Evolutionary conservation across 176 grass and related monocot species (phyloP).

Genomic region (Eremochloa ophiuroides): DNA sequence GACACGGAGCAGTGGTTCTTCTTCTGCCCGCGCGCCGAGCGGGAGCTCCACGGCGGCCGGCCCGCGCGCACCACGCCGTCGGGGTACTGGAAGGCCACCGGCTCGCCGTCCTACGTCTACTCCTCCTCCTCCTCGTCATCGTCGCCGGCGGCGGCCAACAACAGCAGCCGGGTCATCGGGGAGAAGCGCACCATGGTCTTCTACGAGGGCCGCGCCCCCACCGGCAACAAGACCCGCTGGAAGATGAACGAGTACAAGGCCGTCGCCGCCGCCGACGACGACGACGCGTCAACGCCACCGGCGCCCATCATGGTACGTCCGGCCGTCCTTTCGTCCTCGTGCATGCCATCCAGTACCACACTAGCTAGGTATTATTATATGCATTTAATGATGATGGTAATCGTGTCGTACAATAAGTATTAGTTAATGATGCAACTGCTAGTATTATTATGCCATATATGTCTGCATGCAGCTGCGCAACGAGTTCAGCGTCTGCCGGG

Average conservation of each 20-base stretch:
- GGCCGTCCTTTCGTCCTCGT: neutral
- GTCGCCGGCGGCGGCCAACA: too few species aligned
- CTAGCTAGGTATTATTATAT: too few species aligned
- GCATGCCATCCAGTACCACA: neutral
- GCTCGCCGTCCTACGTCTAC: conserved; percentile 49
- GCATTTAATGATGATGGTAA: neutral
- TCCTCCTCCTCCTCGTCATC: conserved; percentile 16
- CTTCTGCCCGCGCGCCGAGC: conserved; percentile 60
- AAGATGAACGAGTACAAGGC: conserved; percentile 94
- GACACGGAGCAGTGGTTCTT: conserved; percentile 76
- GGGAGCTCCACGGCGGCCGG: conserved; percentile 43
- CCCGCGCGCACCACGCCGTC: conserved; percentile 55
- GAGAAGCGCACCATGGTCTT: conserved; percentile 86
- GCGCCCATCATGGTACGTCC: conserved; percentile 5
- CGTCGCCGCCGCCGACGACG: neutral
- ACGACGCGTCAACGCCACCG: too few species aligned
- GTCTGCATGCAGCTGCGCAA: conserved; percentile 39
- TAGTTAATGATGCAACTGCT: neutral
- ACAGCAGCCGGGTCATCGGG: conserved; percentile 27
- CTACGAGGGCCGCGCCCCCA: conserved; percentile 59
- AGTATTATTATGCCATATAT: neutral
- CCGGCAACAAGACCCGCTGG: conserved; percentile 53
- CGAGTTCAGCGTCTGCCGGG: conserved; percentile 66
- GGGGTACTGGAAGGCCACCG: conserved; percentile 77
- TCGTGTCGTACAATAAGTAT: neutral